These are phyloP conservation scores for Cyclaneusma minus DNA, from an alignment of 2,329 filamentous ascomycete species.

Conservation along the genomic window DNA sequence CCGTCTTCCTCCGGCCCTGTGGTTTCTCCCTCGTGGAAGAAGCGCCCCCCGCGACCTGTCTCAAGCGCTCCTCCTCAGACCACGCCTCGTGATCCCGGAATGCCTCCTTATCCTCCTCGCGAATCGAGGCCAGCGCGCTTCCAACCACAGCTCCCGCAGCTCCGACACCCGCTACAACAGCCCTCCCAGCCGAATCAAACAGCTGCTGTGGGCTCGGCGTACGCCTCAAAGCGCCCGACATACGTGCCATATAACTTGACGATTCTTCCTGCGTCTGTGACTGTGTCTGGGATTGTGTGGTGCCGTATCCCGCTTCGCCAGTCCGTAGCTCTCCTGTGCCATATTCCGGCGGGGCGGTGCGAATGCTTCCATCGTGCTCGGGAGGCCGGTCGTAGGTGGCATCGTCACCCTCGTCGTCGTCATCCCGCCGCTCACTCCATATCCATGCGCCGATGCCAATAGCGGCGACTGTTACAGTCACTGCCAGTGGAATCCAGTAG, in stretches of 20 bases:
- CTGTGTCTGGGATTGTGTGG: conserved; percentile 19
- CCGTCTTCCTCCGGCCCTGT: conserved; percentile 46
- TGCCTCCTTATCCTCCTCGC: conserved; percentile 67
- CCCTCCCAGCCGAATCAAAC: conserved; percentile 68
- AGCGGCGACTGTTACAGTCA: conserved; percentile 79
- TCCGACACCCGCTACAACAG: conserved; percentile 65
- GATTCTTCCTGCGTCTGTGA: conserved; percentile 26
- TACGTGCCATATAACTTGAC: conserved; percentile 53
- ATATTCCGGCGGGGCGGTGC: conserved; percentile 23
- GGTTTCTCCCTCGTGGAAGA: conserved; percentile 20
- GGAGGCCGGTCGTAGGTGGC: conserved; percentile 31
- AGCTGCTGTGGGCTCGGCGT: conserved; percentile 82
- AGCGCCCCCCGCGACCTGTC: conserved; percentile 33
- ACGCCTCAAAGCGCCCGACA: conserved; percentile 67
- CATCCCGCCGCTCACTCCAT: conserved; percentile 74
- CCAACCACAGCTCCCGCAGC: conserved; percentile 73
- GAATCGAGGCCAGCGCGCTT: conserved; percentile 66
- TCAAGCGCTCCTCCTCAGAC: conserved; percentile 75
- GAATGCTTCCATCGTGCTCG: conserved; percentile 20
- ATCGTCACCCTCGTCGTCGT: conserved; percentile 51
- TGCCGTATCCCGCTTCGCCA: conserved; percentile 26
- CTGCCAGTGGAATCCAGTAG: conserved; percentile 78
- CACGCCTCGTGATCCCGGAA: conserved; percentile 81
- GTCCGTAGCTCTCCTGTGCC: conserved; percentile 22
- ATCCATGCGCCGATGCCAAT: conserved; percentile 81